Conservation (phyloP, 306 rosid genomes). For the Sicyos baderoa region DNA sequence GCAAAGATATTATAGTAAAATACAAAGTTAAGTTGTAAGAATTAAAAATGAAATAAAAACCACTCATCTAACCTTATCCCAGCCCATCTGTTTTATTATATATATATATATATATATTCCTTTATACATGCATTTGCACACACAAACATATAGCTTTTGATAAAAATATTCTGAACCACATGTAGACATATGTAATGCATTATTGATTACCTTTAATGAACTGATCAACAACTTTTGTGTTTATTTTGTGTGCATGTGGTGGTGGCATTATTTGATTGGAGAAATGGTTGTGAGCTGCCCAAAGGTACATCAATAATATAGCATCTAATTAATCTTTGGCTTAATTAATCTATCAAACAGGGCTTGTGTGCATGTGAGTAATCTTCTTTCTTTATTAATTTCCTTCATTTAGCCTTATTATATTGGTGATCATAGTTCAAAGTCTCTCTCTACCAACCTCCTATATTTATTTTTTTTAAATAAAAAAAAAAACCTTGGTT, state of each 20-base stretch:
- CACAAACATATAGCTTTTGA: background rate
- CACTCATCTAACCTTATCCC: background rate
- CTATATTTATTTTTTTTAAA: too few species aligned
- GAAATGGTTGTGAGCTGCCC: background rate
- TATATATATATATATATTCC: too few species aligned
- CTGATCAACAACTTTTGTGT: background rate
- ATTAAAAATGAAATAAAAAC: background rate
- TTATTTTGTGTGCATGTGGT: background rate
- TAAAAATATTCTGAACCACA: constrained; percentile 4
- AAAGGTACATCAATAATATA: background rate
- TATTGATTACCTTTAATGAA: background rate
- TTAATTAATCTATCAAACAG: constrained; percentile 10
- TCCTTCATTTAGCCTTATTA: background rate
- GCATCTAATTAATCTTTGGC: constrained; percentile 1
- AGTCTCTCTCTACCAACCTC: background rate
- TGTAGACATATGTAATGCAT: background rate
- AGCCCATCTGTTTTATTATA: background rate
- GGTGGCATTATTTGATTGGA: constrained; percentile 16
- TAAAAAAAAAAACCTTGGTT: too few species aligned
- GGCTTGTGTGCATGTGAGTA: background rate
- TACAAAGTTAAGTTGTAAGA: background rate
- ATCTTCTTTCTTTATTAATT: background rate
- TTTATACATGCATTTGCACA: background rate
- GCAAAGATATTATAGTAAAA: background rate
- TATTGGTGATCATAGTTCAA: background rate